Percentiles rank a stretch among this genome's conserved stretches.
phyloP scores from a whole-genome alignment of 2,329 filamentous ascomycete species.

The Hawksworthiomyces lignivorus region DNA sequence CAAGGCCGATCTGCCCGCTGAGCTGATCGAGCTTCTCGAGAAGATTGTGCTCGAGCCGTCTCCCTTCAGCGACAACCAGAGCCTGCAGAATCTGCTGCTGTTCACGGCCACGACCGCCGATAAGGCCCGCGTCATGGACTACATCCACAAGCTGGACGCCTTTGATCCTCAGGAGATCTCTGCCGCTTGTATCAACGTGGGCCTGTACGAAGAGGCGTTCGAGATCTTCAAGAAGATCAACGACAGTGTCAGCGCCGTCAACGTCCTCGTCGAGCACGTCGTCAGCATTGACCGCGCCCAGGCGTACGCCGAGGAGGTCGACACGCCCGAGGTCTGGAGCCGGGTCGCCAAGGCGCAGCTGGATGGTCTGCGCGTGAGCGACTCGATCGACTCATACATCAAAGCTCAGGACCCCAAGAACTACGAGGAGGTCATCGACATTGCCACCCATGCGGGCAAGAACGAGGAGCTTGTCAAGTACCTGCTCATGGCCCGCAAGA shows the following conservation, averaged over 20 bases:
- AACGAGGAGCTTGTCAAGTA: slow-evolving; percentile 96
- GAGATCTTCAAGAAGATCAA: slow-evolving; percentile 98
- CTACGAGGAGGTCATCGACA: slow-evolving; percentile 93
- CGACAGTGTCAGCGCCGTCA: slow-evolving; percentile 77
- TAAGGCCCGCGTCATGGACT: slow-evolving; percentile 89
- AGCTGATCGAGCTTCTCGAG: slow-evolving; percentile 94
- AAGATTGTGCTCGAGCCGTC: slow-evolving; percentile 99
- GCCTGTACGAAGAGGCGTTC: slow-evolving; percentile 92
- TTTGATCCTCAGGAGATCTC: slow-evolving; percentile 93
- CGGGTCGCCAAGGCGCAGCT: slow-evolving; percentile 96
- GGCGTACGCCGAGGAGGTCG: slow-evolving; percentile 89
- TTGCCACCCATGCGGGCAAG: slow-evolving; percentile 89
- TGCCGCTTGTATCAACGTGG: slow-evolving; percentile 85
- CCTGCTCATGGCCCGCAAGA: slow-evolving; percentile 95
- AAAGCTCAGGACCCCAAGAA: slow-evolving; percentile 89
- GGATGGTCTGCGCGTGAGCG: slow-evolving; percentile 84
- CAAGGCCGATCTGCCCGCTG: slow-evolving; percentile 78
- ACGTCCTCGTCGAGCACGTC: slow-evolving; percentile 90
- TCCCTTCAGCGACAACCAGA: slow-evolving; percentile 94
- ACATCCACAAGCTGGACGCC: slow-evolving; percentile 82
- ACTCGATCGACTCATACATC: slow-evolving; percentile 95
- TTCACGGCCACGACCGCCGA: slow-evolving; percentile 96
- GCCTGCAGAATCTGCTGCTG: slow-evolving; percentile 91
- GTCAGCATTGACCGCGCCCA: slow-evolving; percentile 94
- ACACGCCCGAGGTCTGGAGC: slow-evolving; percentile 94